phyloP scores from a whole-genome alignment of 2,329 filamentous ascomycete species.

The Cordyceps militaris region DNA sequence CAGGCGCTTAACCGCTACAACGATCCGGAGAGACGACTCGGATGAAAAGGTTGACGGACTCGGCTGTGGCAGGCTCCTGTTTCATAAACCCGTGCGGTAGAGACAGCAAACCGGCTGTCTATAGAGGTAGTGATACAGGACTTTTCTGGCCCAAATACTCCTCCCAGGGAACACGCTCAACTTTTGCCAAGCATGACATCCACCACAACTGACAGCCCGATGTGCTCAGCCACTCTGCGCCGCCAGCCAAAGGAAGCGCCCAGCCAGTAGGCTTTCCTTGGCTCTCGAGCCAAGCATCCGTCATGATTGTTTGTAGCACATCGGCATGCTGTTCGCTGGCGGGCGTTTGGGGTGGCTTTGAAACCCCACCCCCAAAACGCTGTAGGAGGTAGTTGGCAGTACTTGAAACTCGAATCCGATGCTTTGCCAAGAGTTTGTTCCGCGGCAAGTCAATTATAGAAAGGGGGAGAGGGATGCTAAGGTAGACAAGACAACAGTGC shows the following conservation, averaged over 20 bases:
- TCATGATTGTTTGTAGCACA: not conserved
- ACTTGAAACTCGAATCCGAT: slow-evolving; percentile 7
- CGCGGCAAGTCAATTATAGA: not conserved
- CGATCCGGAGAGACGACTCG: not conserved
- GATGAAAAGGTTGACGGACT: not conserved
- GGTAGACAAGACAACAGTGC: not conserved
- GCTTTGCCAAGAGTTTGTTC: slow-evolving; percentile 7
- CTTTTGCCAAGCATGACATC: slow-evolving; percentile 3
- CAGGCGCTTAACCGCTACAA: not conserved
- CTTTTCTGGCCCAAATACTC: too few species aligned
- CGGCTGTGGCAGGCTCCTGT: not conserved
- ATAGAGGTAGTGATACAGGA: not conserved
- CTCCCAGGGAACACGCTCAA: not conserved
- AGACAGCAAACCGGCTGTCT: not conserved
- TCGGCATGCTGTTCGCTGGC: not conserved
- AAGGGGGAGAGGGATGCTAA: not conserved
- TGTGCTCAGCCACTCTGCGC: slow-evolving; percentile 2
- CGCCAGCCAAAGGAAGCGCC: slow-evolving; percentile 2
- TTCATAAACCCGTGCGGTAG: not conserved
- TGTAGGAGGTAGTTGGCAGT: not conserved
- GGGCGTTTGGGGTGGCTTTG: not conserved
- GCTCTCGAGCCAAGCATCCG: not conserved
- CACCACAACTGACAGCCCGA: not conserved
- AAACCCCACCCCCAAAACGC: slow-evolving; percentile 6
- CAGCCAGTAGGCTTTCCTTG: slow-evolving; percentile 5